Conservation (phyloP, 2,329 filamentous ascomycete species). For the Chaetothyriales sp. region DNA sequence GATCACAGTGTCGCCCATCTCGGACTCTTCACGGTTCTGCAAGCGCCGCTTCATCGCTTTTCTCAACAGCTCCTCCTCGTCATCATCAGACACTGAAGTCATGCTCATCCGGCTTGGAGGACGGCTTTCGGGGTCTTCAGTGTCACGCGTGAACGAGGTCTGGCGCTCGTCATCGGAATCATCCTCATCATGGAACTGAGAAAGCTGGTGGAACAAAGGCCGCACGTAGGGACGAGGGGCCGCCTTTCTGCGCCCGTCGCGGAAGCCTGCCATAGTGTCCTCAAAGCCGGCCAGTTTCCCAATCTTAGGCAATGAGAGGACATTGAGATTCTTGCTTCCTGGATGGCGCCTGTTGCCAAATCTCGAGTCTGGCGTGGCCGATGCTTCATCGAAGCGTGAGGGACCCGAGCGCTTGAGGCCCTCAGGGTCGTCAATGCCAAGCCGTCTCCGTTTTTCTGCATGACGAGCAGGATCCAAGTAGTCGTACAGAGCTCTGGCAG, state of each 20-base stretch:
- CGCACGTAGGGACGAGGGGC: conserved; percentile 52
- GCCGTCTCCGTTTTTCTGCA: conserved; percentile 59
- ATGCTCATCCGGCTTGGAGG: conserved; percentile 58
- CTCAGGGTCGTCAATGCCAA: conserved; percentile 61
- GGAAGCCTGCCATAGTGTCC: conserved; percentile 48
- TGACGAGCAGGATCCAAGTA: conserved; percentile 75
- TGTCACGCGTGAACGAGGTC: conserved; percentile 57
- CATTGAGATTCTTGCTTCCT: conserved; percentile 34
- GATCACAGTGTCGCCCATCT: conserved; percentile 16
- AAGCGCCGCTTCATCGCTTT: conserved; percentile 15
- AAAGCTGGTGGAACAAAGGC: conserved; percentile 67
- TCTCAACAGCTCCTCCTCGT: conserved; percentile 33
- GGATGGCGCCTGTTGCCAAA: conserved; percentile 31
- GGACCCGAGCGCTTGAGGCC: conserved; percentile 44
- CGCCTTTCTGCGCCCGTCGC: conserved; percentile 52
- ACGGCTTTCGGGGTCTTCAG: conserved; percentile 72
- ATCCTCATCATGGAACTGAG: conserved; percentile 62
- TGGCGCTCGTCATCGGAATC: conserved; percentile 76
- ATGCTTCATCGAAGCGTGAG: conserved; percentile 48
- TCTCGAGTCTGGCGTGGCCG: conserved; percentile 46
- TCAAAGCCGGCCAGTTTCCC: conserved; percentile 50
- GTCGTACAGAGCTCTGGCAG: conserved; percentile 63
- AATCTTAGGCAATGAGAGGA: conserved; percentile 59
- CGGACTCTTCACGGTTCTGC: conserved; percentile 16
- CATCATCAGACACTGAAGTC: conserved; percentile 40